Evolutionary conservation across 2,329 filamentous ascomycete species (phyloP).

Genomic region (Aphanoascus verrucosus): DNA sequence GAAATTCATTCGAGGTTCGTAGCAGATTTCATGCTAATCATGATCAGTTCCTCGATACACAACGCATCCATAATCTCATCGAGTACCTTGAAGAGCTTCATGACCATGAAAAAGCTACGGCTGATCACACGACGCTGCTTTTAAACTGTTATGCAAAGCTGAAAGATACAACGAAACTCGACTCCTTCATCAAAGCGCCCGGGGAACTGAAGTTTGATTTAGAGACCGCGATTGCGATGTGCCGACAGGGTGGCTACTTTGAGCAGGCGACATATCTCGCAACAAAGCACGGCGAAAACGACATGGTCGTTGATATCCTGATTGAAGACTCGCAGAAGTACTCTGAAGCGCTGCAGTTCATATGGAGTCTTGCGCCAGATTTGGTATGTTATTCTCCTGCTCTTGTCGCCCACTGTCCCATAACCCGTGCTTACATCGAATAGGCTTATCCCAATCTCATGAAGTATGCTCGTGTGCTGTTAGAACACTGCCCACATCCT

Average conservation of each 20-base stretch:
- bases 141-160: conserved; percentile 97
- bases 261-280: conserved; percentile 94
- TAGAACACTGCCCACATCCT: conserved; percentile 73
- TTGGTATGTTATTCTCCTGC: conserved; percentile 44
- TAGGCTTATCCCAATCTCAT: conserved; percentile 80
- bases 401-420: not conserved
- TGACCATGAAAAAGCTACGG: conserved; percentile 82
- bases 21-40: conserved; percentile 10
- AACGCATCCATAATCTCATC: conserved; percentile 93
- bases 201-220: conserved; percentile 92
- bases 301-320: conserved; percentile 87
- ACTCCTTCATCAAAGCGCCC: conserved; percentile 92
- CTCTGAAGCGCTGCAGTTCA: conserved; percentile 76
- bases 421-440: not conserved
- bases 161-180: conserved; percentile 92
- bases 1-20: not conserved
- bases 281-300: conserved; percentile 84
- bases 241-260: conserved; percentile 89
- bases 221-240: conserved; percentile 95
- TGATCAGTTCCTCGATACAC: conserved; percentile 76
- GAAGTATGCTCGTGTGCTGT: conserved; percentile 85
- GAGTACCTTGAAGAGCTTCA: conserved; percentile 95
- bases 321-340: conserved; percentile 94
- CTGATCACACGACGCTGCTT: conserved; percentile 87
- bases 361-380: conserved; percentile 74